Percentiles rank a stretch among this genome's conserved stretches.
phyloP scores from a whole-genome alignment of 495 filamentous ascomycete species.

The Peziza echinospora region DNA sequence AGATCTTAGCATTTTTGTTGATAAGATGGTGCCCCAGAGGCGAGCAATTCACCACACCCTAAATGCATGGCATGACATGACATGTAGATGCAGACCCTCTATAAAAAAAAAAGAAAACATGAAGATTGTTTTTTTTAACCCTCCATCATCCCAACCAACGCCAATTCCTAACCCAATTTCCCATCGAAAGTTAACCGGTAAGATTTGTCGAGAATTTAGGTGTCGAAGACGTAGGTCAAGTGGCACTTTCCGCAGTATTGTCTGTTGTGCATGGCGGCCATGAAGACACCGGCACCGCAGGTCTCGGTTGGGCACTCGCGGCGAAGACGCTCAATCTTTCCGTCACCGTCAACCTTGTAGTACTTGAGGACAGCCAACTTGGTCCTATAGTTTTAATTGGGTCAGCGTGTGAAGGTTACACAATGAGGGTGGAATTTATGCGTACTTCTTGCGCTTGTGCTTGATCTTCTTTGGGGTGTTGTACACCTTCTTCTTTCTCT shows the following conservation, averaged over 20 bases:
- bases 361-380: conserved; percentile 99
- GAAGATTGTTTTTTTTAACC: not conserved
- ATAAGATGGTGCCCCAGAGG: too few species aligned
- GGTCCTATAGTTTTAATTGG: conserved; percentile 40
- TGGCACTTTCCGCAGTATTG: conserved; percentile 99
- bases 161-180: not conserved
- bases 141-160: not conserved
- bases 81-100: too few species aligned
- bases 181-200: not conserved
- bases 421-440: not conserved
- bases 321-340: conserved; percentile 98
- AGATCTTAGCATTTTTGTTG: too few species aligned
- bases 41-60: too few species aligned
- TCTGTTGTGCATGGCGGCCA: conserved; percentile 98
- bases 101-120: too few species aligned
- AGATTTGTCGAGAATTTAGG: conserved; percentile 24
- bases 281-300: conserved; percentile 99
- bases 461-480: conserved; percentile 99
- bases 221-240: conserved; percentile 99
- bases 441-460: conserved; percentile 86
- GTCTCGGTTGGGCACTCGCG: conserved; percentile 86
- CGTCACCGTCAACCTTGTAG: conserved; percentile 99
- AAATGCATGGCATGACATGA: too few species aligned
- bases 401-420: not conserved
- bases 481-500: conserved; percentile 99